Base-by-base conservation (phyloP, 345 rosid genomes). In the Citrus hindsii region DNA sequence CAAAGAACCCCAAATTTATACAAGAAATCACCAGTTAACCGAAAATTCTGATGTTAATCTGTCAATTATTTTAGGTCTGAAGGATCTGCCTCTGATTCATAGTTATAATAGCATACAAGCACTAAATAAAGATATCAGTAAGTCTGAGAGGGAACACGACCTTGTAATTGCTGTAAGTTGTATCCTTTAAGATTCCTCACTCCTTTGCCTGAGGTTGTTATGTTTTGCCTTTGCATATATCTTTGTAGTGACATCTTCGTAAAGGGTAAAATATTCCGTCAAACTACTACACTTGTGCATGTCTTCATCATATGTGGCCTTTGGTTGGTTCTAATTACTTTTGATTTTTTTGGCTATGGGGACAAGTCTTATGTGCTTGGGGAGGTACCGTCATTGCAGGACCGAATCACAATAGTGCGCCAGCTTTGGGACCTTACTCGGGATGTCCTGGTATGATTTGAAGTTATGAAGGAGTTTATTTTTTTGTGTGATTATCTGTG, bases 401-500 rank as follows among this genome's bases (percentile, higher is more conserved):
- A 94, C 82, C 92, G 95, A 80, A 88, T 90, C 80, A 86, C 98
- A 2, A 84, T 85, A 40, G 97, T 92, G 65, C 97, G 97, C 82
- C 99, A 94, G 81, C 98, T 96, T 81, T 96, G 99, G 99, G 91
- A 90, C 85, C 98, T 94, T 79, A 96, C 99, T 30, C 74, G 69
- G 70, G 99, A 94, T 92, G 88, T 96, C 83, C 84, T 96, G 93
- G 98, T 96, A 92, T 63, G 77, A 3, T 40, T 76, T 80, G 74
- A 25, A 48, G 22, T 30, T 82, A 46, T 63, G 35, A 30, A n/a
- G 69, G 21, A 25, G 12, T 71, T 75, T 77, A 46, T 38, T 24
- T 9, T 9, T 63, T 16, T 71, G 60, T 14, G 24, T 61, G 25
- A n/a, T 19, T 74, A 14, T 53, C 5, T 25, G 32, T 68, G 63